Evolutionary conservation across 2,329 filamentous ascomycete species (phyloP).

Genomic region (Myriosclerotinia duriaeana): DNA sequence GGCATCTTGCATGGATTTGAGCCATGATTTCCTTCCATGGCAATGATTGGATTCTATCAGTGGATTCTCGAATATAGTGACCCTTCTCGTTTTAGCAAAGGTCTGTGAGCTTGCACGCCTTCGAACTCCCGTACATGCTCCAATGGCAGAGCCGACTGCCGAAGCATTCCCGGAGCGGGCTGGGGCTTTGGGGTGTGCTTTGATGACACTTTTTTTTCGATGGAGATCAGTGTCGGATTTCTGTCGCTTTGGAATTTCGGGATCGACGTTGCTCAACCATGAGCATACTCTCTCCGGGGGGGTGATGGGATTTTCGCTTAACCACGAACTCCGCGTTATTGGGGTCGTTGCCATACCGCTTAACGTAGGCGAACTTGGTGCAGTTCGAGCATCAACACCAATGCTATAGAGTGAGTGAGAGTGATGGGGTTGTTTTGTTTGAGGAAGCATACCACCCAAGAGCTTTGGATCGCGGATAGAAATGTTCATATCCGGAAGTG

Average conservation of each 20-base stretch:
- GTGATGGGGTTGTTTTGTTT: not conserved
- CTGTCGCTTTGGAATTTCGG: not conserved
- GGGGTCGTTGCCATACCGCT: constrained; percentile 6
- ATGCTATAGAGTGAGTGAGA: constrained; percentile 31
- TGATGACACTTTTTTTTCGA: constrained; percentile 25
- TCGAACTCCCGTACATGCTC: constrained; percentile 26
- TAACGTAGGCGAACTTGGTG: constrained; percentile 1
- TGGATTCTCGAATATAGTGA: constrained; percentile 24
- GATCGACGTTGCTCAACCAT: not conserved
- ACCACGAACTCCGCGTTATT: not conserved
- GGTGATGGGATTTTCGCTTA: not conserved
- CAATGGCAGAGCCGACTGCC: constrained; percentile 31
- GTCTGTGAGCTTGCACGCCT: constrained; percentile 26
- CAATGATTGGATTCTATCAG: constrained; percentile 19
- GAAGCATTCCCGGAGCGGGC: constrained; percentile 26
- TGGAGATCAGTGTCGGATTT: constrained; percentile 11
- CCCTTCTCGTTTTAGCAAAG: constrained; percentile 27
- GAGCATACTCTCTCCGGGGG: constrained; percentile 22
- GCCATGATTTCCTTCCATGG: constrained; percentile 13
- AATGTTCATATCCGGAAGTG: constrained; percentile 33
- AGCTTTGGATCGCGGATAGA: constrained; percentile 5
- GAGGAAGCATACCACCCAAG: not conserved
- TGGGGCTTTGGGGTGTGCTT: constrained; percentile 29
- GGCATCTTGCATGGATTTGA: constrained; percentile 3
- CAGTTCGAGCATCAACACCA: constrained; percentile 30